A percentile compares a stretch with the other conserved stretches of the same genome.
Conservation (phyloP, 805 yeast species). For the Suhomyces prunicola region DNA sequence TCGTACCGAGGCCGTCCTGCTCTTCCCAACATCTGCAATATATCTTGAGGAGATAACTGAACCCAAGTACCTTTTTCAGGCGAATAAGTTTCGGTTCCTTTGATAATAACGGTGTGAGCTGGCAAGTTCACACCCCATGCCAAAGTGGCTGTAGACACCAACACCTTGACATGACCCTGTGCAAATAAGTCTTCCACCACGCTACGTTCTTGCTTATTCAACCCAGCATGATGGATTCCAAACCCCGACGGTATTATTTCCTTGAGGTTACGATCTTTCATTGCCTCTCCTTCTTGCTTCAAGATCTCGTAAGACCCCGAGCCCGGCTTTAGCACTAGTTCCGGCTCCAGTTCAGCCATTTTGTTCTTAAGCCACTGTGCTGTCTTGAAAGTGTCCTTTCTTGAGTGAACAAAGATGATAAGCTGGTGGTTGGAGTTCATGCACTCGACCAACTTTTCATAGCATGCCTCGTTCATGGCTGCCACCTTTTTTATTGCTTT, state of each 20-base stretch:
- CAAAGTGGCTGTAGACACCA: slow-evolving; percentile 87
- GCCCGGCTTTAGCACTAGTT: slow-evolving; percentile 44
- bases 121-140: slow-evolving; percentile 98
- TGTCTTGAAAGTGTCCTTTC: slow-evolving; percentile 86
- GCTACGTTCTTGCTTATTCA: slow-evolving; percentile 67
- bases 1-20: slow-evolving; percentile 98
- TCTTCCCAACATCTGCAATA: slow-evolving; percentile 95
- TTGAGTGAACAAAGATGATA: slow-evolving; percentile 87
- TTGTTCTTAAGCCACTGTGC: slow-evolving; percentile 71
- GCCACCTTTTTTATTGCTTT: slow-evolving; percentile 71
- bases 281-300: slow-evolving; percentile 56
- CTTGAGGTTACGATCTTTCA: slow-evolving; percentile 52
- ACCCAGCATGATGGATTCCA: slow-evolving; percentile 92
- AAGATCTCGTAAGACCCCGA: slow-evolving; percentile 63
- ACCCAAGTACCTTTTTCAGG: slow-evolving; percentile 90
- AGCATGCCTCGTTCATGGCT: slow-evolving; percentile 90
- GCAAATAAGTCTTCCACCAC: slow-evolving; percentile 84
- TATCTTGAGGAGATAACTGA: slow-evolving; percentile 91
- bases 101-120: slow-evolving; percentile 89
- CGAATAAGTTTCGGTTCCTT: slow-evolving; percentile 90
- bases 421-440: slow-evolving; percentile 66
- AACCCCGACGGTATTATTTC: slow-evolving; percentile 68
- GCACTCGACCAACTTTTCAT: slow-evolving; percentile 65
- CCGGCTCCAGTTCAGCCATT: slow-evolving; percentile 53
- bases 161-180: slow-evolving; percentile 76